Base-by-base conservation (phyloP, 1,284 basidiomycete species). In the Cryptococcus sp. region DNA sequence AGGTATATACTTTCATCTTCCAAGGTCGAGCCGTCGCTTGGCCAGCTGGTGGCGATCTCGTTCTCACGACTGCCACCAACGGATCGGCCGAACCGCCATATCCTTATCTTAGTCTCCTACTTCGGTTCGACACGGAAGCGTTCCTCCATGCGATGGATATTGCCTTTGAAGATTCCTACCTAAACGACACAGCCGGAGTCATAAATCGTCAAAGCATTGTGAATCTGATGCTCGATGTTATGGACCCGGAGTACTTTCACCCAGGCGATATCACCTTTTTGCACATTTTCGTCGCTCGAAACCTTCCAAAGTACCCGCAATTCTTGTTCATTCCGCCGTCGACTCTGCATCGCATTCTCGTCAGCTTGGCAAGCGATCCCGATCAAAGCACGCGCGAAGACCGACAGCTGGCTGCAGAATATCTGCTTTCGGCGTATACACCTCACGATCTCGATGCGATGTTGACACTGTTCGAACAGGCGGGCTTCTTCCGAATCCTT, bases 281-380 rank as follows among this genome's bases (percentile, higher is more conserved):
- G 50, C 87, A 93, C 73, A 97, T 99, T 66, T 99, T 99, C 77
- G 85, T 98, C 58, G 91, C 96, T 1, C 88, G 94, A 58, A 99
- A 98, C 75, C 86, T 96, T 16, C 91, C 96, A 0, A 99, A 98
- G 79, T 99, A 98, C 77, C 88, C 89, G 0, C 93, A 97, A 77
- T 93, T 89, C 78, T 84, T 98, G 59, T 80, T 84, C 57, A 82
- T 94, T 41, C 78, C 86, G 0, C 86, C 85, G 2, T 87, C 84
- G 46, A 81, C 85, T 1, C 82, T 93, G 5, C 88, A 93, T 64
- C 81, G 81, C 45, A 86, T 98, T 63, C 84, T 99, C 40, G 82
- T 89, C 49, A 84, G 85, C 10, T 85, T 99, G 11, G 86, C 91
- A 0, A 80, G 83, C 27, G 91, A 93, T 69, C 77, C 82, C 0